These are phyloP conservation scores for Oxyria digyna DNA, from an alignment of 148 eudicot species.

Conservation along the genomic window DNA sequence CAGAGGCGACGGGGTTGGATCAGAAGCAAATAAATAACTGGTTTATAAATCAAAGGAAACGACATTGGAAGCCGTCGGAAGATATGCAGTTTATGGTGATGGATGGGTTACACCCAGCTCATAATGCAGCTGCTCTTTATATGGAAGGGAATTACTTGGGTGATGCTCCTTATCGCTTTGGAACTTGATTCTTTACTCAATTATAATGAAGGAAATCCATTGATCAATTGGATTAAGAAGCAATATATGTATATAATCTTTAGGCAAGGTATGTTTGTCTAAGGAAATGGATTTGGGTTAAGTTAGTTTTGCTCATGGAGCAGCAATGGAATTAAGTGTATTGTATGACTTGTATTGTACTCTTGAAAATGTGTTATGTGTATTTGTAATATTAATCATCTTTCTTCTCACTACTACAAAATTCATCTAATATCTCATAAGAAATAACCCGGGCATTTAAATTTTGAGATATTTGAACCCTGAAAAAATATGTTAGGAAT, in stretches of 20 bases:
- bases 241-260: too few relatives aligned
- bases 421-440: too few relatives aligned
- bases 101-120: constrained; percentile 79
- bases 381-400: background rate
- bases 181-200: constrained; percentile 30
- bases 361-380: background rate
- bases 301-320: background rate
- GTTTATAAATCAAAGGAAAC: constrained; percentile 65
- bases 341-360: background rate
- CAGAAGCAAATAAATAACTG: constrained; percentile 68
- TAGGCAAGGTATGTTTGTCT: background rate
- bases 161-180: constrained; percentile 68
- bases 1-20: constrained; percentile 68
- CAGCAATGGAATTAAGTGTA: background rate
- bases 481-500: too few relatives aligned
- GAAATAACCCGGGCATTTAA: too few relatives aligned
- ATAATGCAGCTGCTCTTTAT: constrained; percentile 32
- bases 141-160: constrained; percentile 92
- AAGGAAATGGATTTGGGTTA: background rate
- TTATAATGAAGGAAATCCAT: background rate
- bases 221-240: background rate
- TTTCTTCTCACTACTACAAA: background rate
- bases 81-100: constrained; percentile 87
- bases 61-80: constrained; percentile 81
- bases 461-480: too few relatives aligned